These are phyloP conservation scores for Cryptococcus maquisensis DNA, from an alignment of 1,284 basidiomycete species.

Conservation along the genomic window DNA sequence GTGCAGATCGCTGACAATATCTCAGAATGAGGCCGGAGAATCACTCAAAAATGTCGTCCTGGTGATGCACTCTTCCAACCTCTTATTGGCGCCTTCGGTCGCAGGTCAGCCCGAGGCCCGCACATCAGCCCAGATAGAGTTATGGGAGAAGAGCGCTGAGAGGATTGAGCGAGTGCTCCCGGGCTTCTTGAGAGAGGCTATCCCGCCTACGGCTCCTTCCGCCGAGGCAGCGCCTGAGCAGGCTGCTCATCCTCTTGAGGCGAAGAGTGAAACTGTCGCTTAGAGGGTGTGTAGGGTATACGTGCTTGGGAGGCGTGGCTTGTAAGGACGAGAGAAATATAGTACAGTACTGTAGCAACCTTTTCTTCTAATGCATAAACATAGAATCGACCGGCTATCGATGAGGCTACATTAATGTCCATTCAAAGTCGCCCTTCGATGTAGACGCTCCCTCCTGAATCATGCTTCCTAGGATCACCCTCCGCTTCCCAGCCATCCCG, in stretches of 20 bases:
- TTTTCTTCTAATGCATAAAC: not conserved
- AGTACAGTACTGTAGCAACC: not conserved
- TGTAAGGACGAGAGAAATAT: not conserved
- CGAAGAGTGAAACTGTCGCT: not conserved
- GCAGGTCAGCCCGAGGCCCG: constrained; percentile 51
- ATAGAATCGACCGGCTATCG: too few relatives aligned
- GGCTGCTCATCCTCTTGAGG: not conserved
- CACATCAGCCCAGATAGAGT: constrained; percentile 62
- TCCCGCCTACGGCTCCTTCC: constrained; percentile 1
- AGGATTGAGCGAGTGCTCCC: constrained; percentile 84
- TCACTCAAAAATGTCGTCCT: constrained; percentile 94
- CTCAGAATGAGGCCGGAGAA: constrained; percentile 89
- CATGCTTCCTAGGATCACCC: constrained; percentile 33
- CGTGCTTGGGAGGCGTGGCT: not conserved
- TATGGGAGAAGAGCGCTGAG: constrained; percentile 80
- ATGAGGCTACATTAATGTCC: too few relatives aligned
- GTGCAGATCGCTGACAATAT: too few relatives aligned
- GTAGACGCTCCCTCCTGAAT: constrained; percentile 25
- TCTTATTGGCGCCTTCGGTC: constrained; percentile 66
- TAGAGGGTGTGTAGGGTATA: not conserved
- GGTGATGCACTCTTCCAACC: constrained; percentile 85
- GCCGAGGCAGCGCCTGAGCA: not conserved
- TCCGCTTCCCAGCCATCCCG: constrained; percentile 20
- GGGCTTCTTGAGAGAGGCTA: constrained; percentile 67
- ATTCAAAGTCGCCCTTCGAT: not conserved